Base-by-base conservation (phyloP, 225 moss, liverwort and hornwort genomes). In the Sphagnum tenellum region DNA sequence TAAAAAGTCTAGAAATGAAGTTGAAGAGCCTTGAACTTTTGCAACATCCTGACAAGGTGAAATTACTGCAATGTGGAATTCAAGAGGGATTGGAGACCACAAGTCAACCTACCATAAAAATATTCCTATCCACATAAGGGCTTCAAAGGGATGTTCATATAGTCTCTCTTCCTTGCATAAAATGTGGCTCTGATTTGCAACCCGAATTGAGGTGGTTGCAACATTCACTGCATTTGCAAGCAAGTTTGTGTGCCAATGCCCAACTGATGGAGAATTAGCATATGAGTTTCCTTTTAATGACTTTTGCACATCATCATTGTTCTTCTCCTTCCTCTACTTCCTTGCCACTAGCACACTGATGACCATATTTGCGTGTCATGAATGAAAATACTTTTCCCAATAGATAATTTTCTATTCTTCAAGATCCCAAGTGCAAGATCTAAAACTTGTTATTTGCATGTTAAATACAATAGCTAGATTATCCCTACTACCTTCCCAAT, bases 81-180 rank as follows among this genome's bases (percentile, higher is more conserved):
- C 69, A 71, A 60, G 86, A 86, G 55, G 82, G 73, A 49, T 71
- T 70, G 51, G 48, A 50, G 8, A 69, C 45, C 45, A 50, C 64
- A 9, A 47, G 60, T 60, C 74, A 73, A 61, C 71, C 84, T 55
- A 70, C 70, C 50, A 64, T 79, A 3, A 79, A 83, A 62, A 57
- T 79, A 51, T 56, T 76, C 69, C 62, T 82, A 7, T 53, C 70
- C 48, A 53, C 86, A 64, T 74, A 70, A 56, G 74, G 75, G 47
- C 57, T 70, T 60, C 74, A 79, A 60, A 68, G 59, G 13, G 89
- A 91, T 70, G 86, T 88, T 66, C 86, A 88, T 52, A n/a, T n/a
- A n/a, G 71, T 91, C 57, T 75, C 88, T 69, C 77, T 91, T 70
- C 94, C 94, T 13, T 80, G 70, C 71, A 82, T 72, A 80, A 78